Percentiles rank a stretch among this genome's conserved stretches.
phyloP scores from a whole-genome alignment of 1,139 yeast genomes.

The Dujonia santamariae region DNA sequence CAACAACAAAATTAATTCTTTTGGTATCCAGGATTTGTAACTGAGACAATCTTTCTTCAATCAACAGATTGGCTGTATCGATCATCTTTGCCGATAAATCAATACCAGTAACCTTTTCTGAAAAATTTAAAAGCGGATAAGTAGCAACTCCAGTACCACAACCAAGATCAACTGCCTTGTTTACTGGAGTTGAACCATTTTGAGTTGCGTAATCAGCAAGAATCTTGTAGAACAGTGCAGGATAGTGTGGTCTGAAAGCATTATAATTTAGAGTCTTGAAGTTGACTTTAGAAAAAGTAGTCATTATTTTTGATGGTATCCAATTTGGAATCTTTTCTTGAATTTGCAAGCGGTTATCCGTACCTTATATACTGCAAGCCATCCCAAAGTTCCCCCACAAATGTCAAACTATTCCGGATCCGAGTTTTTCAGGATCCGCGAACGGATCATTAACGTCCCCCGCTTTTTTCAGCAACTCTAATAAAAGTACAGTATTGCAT shows the following conservation, averaged over 20 bases:
- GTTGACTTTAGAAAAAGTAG: constrained; percentile 58
- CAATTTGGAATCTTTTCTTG: too few species aligned
- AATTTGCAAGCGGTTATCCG: too few species aligned
- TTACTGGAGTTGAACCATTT: constrained; percentile 15
- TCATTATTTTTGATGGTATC: too few species aligned
- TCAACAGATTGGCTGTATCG: constrained; percentile 29
- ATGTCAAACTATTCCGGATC: too few species aligned
- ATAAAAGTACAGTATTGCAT: too few species aligned
- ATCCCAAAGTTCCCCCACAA: too few species aligned
- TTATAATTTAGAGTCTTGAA: constrained; percentile 61
- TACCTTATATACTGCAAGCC: too few species aligned
- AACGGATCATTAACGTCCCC: too few species aligned
- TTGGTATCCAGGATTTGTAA: constrained; percentile 24
- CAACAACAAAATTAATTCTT: constrained; percentile 29
- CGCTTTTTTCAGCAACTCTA: too few species aligned
- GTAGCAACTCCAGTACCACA: constrained; percentile 44
- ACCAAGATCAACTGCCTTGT: constrained; percentile 32
- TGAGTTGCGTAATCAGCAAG: constrained; percentile 28
- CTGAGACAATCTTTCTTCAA: constrained; percentile 19
- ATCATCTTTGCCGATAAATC: constrained; percentile 36
- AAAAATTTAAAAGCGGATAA: constrained; percentile 31
- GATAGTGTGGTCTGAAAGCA: constrained; percentile 66
- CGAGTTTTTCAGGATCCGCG: too few species aligned
- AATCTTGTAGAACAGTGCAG: constrained; percentile 46
- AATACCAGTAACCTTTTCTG: constrained; percentile 29